Evolutionary conservation across 1,139 yeast species (phyloP).

Genomic region (Candida mesenterica): DNA sequence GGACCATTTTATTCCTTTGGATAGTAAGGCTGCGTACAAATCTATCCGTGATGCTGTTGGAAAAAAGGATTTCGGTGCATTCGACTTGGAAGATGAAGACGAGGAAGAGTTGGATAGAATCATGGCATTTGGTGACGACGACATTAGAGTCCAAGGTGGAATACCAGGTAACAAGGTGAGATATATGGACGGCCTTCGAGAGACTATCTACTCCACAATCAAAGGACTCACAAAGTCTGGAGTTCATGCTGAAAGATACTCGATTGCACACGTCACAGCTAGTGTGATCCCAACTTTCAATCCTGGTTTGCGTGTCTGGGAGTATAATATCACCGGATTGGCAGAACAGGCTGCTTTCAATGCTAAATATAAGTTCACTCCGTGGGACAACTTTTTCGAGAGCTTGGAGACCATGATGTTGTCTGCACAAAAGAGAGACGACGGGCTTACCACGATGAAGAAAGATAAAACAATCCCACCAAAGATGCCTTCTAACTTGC

Average conservation of each 20-base stretch:
- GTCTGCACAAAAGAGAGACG: slow-evolving; percentile 17
- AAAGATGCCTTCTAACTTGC: slow-evolving; percentile 51
- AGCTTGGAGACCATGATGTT: slow-evolving; percentile 38
- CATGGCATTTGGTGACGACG: slow-evolving; percentile 13
- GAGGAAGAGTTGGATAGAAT: slow-evolving; percentile 10
- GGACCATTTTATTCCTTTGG: slow-evolving; percentile 80
- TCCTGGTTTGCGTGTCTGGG: slow-evolving; percentile 84
- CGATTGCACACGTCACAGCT: slow-evolving; percentile 68
- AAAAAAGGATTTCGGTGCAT: slow-evolving; percentile 5
- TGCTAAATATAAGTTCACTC: slow-evolving; percentile 22
- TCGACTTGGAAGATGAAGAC: slow-evolving; percentile 13
- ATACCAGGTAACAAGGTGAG: slow-evolving; percentile 61
- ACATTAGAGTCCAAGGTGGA: slow-evolving; percentile 49
- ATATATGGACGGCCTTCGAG: slow-evolving; percentile 58
- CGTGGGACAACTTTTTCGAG: slow-evolving; percentile 58
- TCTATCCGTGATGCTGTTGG: slow-evolving; percentile 30
- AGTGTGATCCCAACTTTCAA: slow-evolving; percentile 85
- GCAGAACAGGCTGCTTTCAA: slow-evolving; percentile 12
- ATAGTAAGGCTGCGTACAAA: slow-evolving; percentile 64
- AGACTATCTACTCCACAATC: slow-evolving; percentile 46
- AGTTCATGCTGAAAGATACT: slow-evolving; percentile 53
- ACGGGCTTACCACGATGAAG: slow-evolving; percentile 19
- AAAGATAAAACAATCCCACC: slow-evolving; percentile 68
- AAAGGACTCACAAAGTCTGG: slow-evolving; percentile 49
- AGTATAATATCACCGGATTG: slow-evolving; percentile 62